These are phyloP conservation scores for Tylopilus vinaceipallidus DNA, from an alignment of 768 basidiomycete species.

Conservation along the genomic window DNA sequence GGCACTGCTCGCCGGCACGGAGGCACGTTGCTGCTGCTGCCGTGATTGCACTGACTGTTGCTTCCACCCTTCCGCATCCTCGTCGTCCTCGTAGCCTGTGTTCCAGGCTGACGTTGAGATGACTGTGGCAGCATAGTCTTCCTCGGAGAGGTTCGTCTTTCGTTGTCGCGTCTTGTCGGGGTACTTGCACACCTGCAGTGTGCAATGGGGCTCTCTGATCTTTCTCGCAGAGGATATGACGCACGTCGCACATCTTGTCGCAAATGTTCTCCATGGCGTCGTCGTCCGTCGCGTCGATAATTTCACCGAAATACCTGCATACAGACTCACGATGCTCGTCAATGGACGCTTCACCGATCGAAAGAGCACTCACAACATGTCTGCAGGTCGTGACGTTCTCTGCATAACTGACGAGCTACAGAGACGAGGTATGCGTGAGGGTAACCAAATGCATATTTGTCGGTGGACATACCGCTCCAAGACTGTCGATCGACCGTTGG, in stretches of 20 bases:
- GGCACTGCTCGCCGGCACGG: background rate
- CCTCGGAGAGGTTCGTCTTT: conserved; percentile 48
- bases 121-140: conserved; percentile 31
- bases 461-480: conserved; percentile 48
- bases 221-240: conserved; percentile 31
- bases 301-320: conserved; percentile 80
- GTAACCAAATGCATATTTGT: conserved; percentile 18
- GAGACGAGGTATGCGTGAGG: background rate
- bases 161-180: conserved; percentile 60
- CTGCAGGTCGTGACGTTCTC: conserved; percentile 62
- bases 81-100: conserved; percentile 30
- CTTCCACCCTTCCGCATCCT: conserved; percentile 8
- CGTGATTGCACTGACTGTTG: background rate
- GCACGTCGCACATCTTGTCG: conserved; percentile 78
- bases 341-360: background rate
- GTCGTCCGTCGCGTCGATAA: conserved; percentile 48
- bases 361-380: conserved; percentile 56
- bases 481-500: conserved; percentile 64
- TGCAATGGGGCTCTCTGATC: too few species aligned
- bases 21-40: background rate
- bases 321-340: conserved; percentile 46
- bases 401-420: conserved; percentile 50
- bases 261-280: conserved; percentile 53
- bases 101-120: conserved; percentile 21
- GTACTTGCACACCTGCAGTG: conserved; percentile 68